Percentiles rank a stretch among this genome's conserved stretches.
These are phyloP conservation scores for Zizania palustris DNA, from an alignment of 202 grass and related monocot genomes.

Conservation along the genomic window DNA sequence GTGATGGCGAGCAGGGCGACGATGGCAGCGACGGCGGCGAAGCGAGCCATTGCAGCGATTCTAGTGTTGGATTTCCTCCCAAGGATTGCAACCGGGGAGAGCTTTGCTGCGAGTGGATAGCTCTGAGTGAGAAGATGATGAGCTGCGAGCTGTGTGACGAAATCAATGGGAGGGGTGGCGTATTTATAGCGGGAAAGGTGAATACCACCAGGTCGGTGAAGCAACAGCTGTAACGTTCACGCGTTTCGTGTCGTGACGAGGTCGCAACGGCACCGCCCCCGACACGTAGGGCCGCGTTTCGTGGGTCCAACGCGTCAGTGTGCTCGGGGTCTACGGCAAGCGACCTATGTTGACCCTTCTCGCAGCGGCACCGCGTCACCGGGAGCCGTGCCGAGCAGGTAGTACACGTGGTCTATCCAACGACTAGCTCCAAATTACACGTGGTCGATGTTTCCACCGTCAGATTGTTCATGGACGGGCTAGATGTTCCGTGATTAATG, in stretches of 20 bases:
- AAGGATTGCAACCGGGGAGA: neutral
- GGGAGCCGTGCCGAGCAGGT: neutral
- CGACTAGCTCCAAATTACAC: constrained; percentile 38
- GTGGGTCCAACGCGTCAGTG: neutral
- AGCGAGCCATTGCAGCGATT: constrained; percentile 46
- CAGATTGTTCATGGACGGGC: neutral
- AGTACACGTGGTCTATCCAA: constrained; percentile 2
- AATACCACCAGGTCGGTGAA: neutral
- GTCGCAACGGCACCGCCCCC: neutral
- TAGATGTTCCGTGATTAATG: neutral
- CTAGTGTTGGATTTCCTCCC: no score
- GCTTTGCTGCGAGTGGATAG: neutral
- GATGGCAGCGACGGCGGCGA: constrained; percentile 47
- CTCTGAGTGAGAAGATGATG: neutral
- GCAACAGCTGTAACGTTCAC: constrained; percentile 35
- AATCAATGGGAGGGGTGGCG: neutral
- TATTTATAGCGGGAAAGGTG: constrained; percentile 35
- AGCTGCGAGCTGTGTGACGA: neutral
- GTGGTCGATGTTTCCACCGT: neutral
- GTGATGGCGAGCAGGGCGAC: constrained; percentile 53
- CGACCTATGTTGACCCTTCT: neutral
- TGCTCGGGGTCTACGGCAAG: neutral
- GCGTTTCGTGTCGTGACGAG: neutral
- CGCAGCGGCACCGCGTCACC: constrained; percentile 30
- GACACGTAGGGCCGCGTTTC: neutral